These are phyloP conservation scores for Pseudopithomyces maydicus DNA, from an alignment of 2,329 filamentous ascomycete species.

Conservation along the genomic window DNA sequence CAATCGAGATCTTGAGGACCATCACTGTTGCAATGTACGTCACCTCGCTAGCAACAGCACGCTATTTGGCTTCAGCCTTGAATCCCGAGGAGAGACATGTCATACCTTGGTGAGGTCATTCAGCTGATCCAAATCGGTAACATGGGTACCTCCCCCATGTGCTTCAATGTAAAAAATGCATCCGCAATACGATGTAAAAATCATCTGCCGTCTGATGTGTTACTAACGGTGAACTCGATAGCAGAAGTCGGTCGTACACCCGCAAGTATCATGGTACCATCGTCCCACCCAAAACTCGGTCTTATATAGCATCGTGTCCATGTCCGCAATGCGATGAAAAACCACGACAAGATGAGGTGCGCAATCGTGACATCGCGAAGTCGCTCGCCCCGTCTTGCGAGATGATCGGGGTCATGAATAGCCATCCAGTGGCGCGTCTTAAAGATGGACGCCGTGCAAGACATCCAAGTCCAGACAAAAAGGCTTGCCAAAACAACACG, in stretches of 20 bases:
- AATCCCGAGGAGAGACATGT: not conserved
- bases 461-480: not conserved
- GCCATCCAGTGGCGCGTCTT: slow-evolving; percentile 23
- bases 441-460: not conserved
- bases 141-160: slow-evolving; percentile 41
- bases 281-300: slow-evolving; percentile 51
- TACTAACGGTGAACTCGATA: not conserved
- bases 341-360: slow-evolving; percentile 46
- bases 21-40: slow-evolving; percentile 49
- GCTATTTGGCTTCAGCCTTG: slow-evolving; percentile 27
- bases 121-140: slow-evolving; percentile 28
- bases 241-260: slow-evolving; percentile 30
- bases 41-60: slow-evolving; percentile 41
- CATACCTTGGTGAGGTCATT: slow-evolving; percentile 35
- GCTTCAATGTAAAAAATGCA: slow-evolving; percentile 32
- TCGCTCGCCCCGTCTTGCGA: slow-evolving; percentile 26
- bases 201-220: slow-evolving; percentile 22
- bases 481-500: not conserved
- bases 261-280: slow-evolving; percentile 48
- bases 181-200: slow-evolving; percentile 40
- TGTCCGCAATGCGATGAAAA: slow-evolving; percentile 45
- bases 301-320: slow-evolving; percentile 49
- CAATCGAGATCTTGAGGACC: slow-evolving; percentile 51
- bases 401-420: slow-evolving; percentile 17
- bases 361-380: slow-evolving; percentile 34